Evolutionary conservation across 768 basidiomycete genomes (phyloP).

Genomic region (Hygrocybe punicea): DNA sequence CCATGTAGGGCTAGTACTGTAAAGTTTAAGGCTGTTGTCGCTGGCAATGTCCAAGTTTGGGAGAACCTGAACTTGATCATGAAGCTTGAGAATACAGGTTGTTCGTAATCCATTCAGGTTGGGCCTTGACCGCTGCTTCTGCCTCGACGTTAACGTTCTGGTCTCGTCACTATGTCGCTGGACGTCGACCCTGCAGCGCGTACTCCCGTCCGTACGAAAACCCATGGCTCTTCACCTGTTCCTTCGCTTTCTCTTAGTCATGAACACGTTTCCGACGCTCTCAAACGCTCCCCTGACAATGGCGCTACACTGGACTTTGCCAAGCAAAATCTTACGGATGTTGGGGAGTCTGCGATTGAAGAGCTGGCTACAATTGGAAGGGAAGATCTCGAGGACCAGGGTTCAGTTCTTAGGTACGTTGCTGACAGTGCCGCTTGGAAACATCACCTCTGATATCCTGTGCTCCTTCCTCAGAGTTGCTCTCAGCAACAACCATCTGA

Average conservation of each 20-base stretch:
- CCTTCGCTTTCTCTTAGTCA: constrained; percentile 11
- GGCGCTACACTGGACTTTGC: constrained; percentile 84
- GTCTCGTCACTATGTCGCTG: constrained; percentile 1
- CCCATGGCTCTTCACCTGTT: neutral
- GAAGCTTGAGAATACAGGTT: neutral
- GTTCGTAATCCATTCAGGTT: neutral
- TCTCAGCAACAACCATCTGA: constrained; percentile 78
- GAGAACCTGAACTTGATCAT: neutral
- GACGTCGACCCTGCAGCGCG: constrained; percentile 1
- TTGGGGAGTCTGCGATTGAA: constrained; percentile 71
- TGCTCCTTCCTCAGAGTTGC: constrained; percentile 58
- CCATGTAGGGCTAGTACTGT: no score
- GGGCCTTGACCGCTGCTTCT: neutral
- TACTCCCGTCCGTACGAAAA: neutral
- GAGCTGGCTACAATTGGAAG: constrained; percentile 65
- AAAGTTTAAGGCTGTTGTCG: no score
- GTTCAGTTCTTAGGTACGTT: constrained; percentile 58
- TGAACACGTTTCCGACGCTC: constrained; percentile 58
- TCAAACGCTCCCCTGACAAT: constrained; percentile 64
- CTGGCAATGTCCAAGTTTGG: no score
- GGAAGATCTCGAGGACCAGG: constrained; percentile 47
- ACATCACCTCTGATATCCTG: neutral
- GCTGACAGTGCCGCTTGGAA: neutral
- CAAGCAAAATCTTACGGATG: constrained; percentile 71
- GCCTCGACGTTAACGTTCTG: neutral